Conservation (phyloP, 2,329 filamentous ascomycete species). For the Sodiomyces alkalinus region DNA sequence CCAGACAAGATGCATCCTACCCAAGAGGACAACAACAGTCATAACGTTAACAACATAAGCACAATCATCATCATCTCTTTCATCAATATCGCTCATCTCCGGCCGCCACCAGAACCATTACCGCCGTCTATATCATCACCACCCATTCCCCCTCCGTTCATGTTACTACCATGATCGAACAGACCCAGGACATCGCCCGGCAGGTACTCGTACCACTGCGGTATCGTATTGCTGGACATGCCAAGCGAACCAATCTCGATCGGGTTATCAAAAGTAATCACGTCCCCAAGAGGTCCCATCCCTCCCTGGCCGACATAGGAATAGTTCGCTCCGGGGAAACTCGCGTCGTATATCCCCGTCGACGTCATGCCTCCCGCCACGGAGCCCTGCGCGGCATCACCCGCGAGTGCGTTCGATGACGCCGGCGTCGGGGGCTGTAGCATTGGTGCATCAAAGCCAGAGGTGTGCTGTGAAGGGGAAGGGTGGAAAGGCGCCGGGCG, state of each 20-base stretch:
- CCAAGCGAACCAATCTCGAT: constrained; percentile 58
- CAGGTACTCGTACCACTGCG: constrained; percentile 57
- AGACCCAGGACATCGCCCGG: constrained; percentile 50
- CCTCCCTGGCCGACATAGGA: constrained; percentile 11
- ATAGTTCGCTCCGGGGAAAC: constrained; percentile 3
- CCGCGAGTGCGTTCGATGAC: too few relatives aligned
- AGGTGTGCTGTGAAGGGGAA: too few relatives aligned
- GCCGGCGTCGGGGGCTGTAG: too few relatives aligned
- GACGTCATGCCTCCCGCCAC: too few relatives aligned
- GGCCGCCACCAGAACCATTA: neutral
- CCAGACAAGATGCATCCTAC: too few relatives aligned
- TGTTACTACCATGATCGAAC: constrained; percentile 13
- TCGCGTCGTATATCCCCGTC: constrained; percentile 3
- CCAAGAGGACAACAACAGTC: too few relatives aligned
- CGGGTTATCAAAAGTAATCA: constrained; percentile 60
- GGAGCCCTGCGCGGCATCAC: too few relatives aligned
- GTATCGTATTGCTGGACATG: constrained; percentile 48
- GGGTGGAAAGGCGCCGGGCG: too few relatives aligned
- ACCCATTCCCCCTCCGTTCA: too few relatives aligned
- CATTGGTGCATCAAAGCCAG: too few relatives aligned
- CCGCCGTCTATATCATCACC: neutral
- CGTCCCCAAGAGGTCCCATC: constrained; percentile 19
- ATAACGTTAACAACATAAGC: too few relatives aligned
- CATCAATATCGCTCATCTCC: too few relatives aligned
- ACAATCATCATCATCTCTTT: constrained; percentile 4